Base-by-base conservation (phyloP, 148 eudicot genomes). In the Nepenthes gracilis region DNA sequence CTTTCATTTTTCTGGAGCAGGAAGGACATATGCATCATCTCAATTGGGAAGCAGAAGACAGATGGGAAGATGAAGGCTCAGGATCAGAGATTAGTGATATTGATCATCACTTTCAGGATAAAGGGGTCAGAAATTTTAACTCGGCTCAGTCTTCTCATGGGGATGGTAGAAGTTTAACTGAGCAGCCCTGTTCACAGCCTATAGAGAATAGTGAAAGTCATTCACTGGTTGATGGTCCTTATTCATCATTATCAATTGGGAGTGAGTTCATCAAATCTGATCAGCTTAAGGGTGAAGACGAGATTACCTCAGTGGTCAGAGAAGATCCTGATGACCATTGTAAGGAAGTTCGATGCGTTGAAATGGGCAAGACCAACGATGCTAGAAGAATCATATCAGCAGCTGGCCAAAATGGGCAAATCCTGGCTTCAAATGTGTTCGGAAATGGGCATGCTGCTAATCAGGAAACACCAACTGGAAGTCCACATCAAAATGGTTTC, bases 301-400 rank as follows among this genome's bases (percentile, higher is more conserved):
- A 69, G 40, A 54, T 67, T 57, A 62, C 49, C 23, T 58, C 60
- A 49, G 76, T 61, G 62, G 66, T 63, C 15, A 75, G 59, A 54
- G 78, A 76, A 55, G 81, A 78, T 72, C 66, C 71, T 63, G 84
- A 82, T 43, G 85, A 79, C 61, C 76, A 74, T 53, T 89, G 93
- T 65, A 83, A 78, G 75, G 97, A 79, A 47, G 93, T 91, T 70
- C 84, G 72, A 60, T 91, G 91, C 72, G 75, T 91, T 67, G 90
- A 85, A 76, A 79, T 66, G 59, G 87, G 72, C 70, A 87, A 69
- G 65, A 72, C 83, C 71, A 71, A 58, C n/a, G 64, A 64, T 45
- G 68, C 72, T 5, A 40, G 54, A 45, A 72, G 67, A 56, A 54
- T 68, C 47, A 70, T 70, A 57, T 55, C 67, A n/a, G 55, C 48